A percentile compares a stretch with the other conserved stretches of the same genome.
phyloP scores from a whole-genome alignment of 2,329 filamentous ascomycete species.

The Trichoderma endophyticum region DNA sequence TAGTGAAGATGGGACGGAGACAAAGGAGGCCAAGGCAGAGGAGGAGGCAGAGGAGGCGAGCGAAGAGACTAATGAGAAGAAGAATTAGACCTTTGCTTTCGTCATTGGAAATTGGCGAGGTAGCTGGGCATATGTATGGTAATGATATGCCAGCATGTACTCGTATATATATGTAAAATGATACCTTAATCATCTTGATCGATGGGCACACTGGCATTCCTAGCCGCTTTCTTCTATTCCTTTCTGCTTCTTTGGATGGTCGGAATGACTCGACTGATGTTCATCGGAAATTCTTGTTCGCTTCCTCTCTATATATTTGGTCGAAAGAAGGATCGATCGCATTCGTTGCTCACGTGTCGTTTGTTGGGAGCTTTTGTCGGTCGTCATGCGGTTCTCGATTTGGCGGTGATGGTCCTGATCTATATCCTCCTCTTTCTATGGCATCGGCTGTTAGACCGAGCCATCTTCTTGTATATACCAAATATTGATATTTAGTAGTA shows the following conservation, averaged over 20 bases:
- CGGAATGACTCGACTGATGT: rapidly evolving
- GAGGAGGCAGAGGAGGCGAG: constrained; percentile 26
- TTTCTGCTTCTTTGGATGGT: not conserved
- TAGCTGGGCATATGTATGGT: not conserved
- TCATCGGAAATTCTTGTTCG: not conserved
- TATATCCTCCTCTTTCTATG: not conserved
- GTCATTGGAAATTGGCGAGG: not conserved
- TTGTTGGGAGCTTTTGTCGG: not conserved
- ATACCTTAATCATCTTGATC: not conserved
- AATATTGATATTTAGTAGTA: not conserved
- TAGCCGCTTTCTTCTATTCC: not conserved
- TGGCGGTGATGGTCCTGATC: not conserved
- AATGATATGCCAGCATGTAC: not conserved
- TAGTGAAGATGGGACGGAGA: constrained; percentile 44
- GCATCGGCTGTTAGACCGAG: not conserved
- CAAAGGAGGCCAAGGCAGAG: constrained; percentile 30
- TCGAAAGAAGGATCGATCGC: not conserved
- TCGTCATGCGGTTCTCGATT: not conserved
- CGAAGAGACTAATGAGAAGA: constrained; percentile 23
- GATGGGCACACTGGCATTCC: not conserved
- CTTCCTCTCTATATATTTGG: not conserved
- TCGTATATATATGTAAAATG: not conserved
- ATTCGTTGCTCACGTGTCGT: not conserved
- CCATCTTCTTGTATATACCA: not conserved
- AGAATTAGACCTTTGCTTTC: constrained; percentile 18